Evolutionary conservation across 192 early-diverging fungal genomes (phyloP).

Genomic region (Linnemannia elongata): DNA sequence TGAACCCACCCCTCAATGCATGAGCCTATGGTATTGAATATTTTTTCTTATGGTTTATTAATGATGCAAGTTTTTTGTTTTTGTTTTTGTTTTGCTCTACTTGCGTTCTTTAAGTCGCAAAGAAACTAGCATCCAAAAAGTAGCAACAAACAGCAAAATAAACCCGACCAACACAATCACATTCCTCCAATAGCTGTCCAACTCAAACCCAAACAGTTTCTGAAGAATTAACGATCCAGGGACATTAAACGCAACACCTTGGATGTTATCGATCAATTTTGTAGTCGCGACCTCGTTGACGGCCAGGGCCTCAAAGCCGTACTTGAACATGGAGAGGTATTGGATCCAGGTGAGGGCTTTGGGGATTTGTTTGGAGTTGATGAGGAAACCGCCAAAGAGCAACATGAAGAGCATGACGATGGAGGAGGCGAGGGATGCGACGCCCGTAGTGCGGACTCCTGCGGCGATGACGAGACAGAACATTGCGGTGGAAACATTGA

Average conservation of each 20-base stretch:
- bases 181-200: conserved; percentile 40
- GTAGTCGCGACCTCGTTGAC: conserved; percentile 67
- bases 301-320: conserved; percentile 79
- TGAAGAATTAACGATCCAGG: conserved; percentile 56
- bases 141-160: conserved; percentile 31
- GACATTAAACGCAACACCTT: conserved; percentile 48
- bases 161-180: conserved; percentile 46
- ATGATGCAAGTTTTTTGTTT: neutral
- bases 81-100: conserved; percentile 1
- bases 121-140: conserved; percentile 40
- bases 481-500: conserved; percentile 72
- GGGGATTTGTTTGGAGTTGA: conserved; percentile 80
- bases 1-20: too few species aligned
- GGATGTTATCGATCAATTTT: conserved; percentile 43
- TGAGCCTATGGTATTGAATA: too few species aligned
- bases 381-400: conserved; percentile 81
- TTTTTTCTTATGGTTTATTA: neutral
- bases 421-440: conserved; percentile 71
- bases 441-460: conserved; percentile 68
- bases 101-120: conserved; percentile 54
- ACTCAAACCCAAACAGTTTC: conserved; percentile 59
- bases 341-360: conserved; percentile 74
- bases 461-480: conserved; percentile 72
- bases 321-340: conserved; percentile 80
- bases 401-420: conserved; percentile 82